Evolutionary conservation across 139 green algal genomes (phyloP).

Genomic region (Zygnema cylindricum): DNA sequence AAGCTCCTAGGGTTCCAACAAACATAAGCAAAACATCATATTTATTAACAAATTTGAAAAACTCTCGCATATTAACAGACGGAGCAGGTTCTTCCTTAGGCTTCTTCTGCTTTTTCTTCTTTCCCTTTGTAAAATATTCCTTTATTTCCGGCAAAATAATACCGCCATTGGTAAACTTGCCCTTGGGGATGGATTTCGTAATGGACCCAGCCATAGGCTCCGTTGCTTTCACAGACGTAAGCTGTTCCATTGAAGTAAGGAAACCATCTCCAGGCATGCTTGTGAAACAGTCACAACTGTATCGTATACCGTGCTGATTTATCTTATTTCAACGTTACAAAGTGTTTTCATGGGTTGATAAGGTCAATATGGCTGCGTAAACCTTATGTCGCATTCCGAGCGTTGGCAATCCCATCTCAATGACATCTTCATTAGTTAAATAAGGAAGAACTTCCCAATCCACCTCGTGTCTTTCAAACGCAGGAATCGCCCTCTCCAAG

Average conservation of each 20-base stretch:
- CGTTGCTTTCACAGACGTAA: too few relatives aligned
- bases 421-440: not conserved
- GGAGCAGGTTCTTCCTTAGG: not conserved
- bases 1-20: constrained; percentile 15
- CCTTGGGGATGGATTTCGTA: too few relatives aligned
- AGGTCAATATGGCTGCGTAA: not conserved
- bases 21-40: constrained; percentile 46
- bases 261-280: too few relatives aligned
- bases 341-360: not conserved
- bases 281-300: too few relatives aligned
- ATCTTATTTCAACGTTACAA: too few relatives aligned
- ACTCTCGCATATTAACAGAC: not conserved
- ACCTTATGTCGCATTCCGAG: not conserved
- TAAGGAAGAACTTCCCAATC: not conserved
- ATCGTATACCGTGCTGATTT: too few relatives aligned
- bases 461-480: not conserved
- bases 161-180: too few relatives aligned
- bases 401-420: not conserved
- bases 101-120: not conserved
- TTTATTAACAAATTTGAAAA: constrained; percentile 44
- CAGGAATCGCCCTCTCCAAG: not conserved
- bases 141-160: not conserved
- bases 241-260: too few relatives aligned
- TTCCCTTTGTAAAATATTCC: not conserved
- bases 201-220: too few relatives aligned